A percentile compares a stretch with the other conserved stretches of the same genome.
Conservation (phyloP, 2,329 filamentous ascomycete genomes). For the Clarireedia sp. region DNA sequence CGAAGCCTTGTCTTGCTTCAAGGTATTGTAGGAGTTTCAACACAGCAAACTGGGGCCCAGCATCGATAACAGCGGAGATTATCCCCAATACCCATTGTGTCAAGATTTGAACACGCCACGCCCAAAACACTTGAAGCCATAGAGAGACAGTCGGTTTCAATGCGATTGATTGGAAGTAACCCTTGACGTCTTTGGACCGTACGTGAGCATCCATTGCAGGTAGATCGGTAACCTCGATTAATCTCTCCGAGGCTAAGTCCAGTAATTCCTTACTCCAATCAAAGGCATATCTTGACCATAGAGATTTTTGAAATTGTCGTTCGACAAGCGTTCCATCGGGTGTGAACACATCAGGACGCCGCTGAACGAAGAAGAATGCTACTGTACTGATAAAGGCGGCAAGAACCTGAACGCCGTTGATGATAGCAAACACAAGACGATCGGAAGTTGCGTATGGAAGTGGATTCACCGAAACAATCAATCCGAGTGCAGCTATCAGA, state of each 20-base stretch:
- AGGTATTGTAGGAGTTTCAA: constrained; percentile 18
- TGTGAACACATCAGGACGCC: constrained; percentile 57
- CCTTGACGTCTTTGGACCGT: constrained; percentile 40
- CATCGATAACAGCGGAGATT: constrained; percentile 14
- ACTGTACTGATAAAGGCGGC: constrained; percentile 6
- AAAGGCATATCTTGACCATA: constrained; percentile 55
- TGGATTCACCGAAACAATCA: constrained; percentile 3
- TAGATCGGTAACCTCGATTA: constrained; percentile 53
- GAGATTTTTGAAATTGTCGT: constrained; percentile 50
- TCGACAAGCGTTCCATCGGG: constrained; percentile 51
- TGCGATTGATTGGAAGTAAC: constrained; percentile 40
- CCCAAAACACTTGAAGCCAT: constrained; percentile 39
- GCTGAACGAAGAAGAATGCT: constrained; percentile 38
- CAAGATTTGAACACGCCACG: neutral
- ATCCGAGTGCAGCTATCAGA: constrained; percentile 11
- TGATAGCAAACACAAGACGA: constrained; percentile 4
- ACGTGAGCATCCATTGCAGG: constrained; percentile 49
- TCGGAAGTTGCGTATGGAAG: neutral
- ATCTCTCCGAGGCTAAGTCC: constrained; percentile 45
- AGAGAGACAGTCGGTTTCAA: constrained; percentile 42
- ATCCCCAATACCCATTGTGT: constrained; percentile 37
- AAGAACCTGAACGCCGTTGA: constrained; percentile 13
- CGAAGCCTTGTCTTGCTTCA: constrained; percentile 13
- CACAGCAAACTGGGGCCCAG: constrained; percentile 19
- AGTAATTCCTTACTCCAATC: constrained; percentile 53